A percentile compares a stretch with the other conserved stretches of the same genome.
Conservation (phyloP, 2,329 filamentous ascomycete genomes). For the Colletotrichum spaethianum region DNA sequence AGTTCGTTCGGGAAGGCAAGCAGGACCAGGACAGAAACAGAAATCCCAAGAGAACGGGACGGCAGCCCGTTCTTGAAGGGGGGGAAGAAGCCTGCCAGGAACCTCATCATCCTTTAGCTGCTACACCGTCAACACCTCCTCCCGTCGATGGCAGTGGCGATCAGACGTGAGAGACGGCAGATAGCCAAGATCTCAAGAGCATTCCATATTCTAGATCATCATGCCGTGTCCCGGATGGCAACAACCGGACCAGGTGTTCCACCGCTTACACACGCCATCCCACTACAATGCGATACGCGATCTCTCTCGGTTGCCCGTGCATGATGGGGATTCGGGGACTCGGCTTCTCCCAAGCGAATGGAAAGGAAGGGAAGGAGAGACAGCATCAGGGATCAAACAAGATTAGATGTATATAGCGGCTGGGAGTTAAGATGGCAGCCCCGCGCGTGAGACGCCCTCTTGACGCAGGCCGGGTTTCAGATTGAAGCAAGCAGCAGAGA, state of each 20-base stretch:
- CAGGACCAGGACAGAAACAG: background rate
- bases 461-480: constrained; percentile 42
- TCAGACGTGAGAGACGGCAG: constrained; percentile 14
- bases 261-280: background rate
- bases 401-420: background rate
- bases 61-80: constrained; percentile 6
- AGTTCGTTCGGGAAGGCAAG: background rate
- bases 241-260: constrained; percentile 34
- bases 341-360: constrained; percentile 5
- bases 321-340: constrained; percentile 24
- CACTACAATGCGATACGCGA: constrained; percentile 19
- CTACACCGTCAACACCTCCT: constrained; percentile 18
- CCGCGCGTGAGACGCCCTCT: constrained; percentile 28
- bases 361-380: background rate
- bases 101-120: background rate
- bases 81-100: background rate
- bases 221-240: constrained; percentile 20
- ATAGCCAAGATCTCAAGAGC: constrained; percentile 13
- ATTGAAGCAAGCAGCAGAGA: constrained; percentile 21
- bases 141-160: constrained; percentile 26
- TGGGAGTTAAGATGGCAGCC: constrained; percentile 22
- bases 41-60: constrained; percentile 6
- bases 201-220: background rate
- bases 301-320: constrained; percentile 17
- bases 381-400: background rate